Base-by-base conservation (phyloP, 1,284 basidiomycete species). In the Cutaneotrichosporon cavernicola region DNA sequence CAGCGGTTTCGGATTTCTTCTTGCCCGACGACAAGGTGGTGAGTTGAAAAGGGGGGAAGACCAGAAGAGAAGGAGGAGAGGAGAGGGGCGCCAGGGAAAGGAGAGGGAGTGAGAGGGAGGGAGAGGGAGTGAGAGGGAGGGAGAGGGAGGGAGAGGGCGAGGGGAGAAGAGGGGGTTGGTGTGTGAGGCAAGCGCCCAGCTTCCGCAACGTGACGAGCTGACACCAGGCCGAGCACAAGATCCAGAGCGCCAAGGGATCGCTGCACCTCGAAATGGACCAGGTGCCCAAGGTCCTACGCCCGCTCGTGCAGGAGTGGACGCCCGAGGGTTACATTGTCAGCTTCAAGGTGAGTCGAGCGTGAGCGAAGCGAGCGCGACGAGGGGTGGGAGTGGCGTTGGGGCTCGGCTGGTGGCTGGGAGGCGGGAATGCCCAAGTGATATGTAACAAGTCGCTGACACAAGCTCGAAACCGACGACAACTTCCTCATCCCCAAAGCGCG, bases 1-100 rank as follows among this genome's bases (percentile, higher is more conserved):
- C 96, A 0, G 97, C 97, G 1, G 97, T 99, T 52, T 94, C 90
- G 77, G 96, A 99, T 80, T 99, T 99, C 78, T 99, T 97, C 84
- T 83, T 99, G 50, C 96, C 96, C 0, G 84, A 87, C 58, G 90
- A 95, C 74, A 89, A 87, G 73, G 87, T 97, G 85, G 93, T 92
- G 70, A 68, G 88, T 83, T 5, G 2, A n/a, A 21, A 18, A 21
- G 7, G 36, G 6, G 38, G 7, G 36, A n/a, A 36, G n/a, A 26
- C 30, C 51, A 7, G 30, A 30, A 14, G 51, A 50, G 49, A 14
- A 10, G 21, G 56, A 43, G 22, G 21, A 26, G 26, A 3, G 26
- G 26, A 3, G 26, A 26, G 26, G 26, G 26, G 26, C 2, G 2
- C 26, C 26, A 26, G 26, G 26, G 26, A 3, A 26, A 26, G 26